These are phyloP conservation scores for Viola pubescens DNA, from an alignment of 441 rosid genomes.

Conservation along the genomic window DNA sequence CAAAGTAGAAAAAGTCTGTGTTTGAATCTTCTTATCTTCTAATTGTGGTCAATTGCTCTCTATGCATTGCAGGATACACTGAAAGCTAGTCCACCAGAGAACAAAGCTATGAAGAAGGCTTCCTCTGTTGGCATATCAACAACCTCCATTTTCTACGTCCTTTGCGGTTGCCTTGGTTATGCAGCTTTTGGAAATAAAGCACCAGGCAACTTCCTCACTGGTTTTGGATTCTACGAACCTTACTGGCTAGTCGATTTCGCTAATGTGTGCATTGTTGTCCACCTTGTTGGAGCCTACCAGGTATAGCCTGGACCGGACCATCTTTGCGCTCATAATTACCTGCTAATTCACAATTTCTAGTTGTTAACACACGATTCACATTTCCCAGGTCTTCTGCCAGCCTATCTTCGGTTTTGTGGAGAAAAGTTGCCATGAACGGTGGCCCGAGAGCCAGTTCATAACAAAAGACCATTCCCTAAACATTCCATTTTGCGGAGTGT, in stretches of 20 bases:
- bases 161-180: conserved; percentile 73
- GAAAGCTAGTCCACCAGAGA: conserved; percentile 64
- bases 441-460: conserved; percentile 62
- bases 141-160: conserved; percentile 63
- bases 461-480: conserved; percentile 34
- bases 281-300: conserved; percentile 86
- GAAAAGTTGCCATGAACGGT: conserved; percentile 30
- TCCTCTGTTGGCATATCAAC: conserved; percentile 39
- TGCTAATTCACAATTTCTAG: background rate
- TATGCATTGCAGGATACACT: conserved; percentile 58
- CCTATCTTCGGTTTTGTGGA: conserved; percentile 66
- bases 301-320: conserved; percentile 21
- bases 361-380: background rate
- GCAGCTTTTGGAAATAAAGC: conserved; percentile 81
- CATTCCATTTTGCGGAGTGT: conserved; percentile 41
- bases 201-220: conserved; percentile 80
- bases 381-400: conserved; percentile 62
- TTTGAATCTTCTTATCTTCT: background rate
- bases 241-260: conserved; percentile 79
- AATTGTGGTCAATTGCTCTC: background rate
- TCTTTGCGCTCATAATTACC: too few species aligned
- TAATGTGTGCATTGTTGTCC: conserved; percentile 66
- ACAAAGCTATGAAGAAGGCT: conserved; percentile 76
- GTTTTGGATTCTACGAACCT: conserved; percentile 83
- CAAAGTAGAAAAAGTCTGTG: too few species aligned